A percentile compares a stretch with the other conserved stretches of the same genome.
phyloP scores from a whole-genome alignment of 768 basidiomycete genomes.

The Russula foetens region DNA sequence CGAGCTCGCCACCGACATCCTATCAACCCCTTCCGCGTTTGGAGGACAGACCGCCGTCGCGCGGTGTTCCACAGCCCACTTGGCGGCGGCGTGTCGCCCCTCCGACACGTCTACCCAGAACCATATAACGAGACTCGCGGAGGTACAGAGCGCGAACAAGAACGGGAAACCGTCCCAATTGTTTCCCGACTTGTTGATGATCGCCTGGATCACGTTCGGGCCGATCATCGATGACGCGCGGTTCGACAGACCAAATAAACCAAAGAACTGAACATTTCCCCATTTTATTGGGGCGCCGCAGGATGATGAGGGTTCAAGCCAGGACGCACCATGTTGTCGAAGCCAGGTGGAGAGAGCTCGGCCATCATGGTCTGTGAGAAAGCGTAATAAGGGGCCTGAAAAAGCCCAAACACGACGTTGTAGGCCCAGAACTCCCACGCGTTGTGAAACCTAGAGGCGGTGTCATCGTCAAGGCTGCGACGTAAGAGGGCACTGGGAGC shows the following conservation, averaged over 20 bases:
- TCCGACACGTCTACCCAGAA: constrained; percentile 40
- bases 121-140: constrained; percentile 71
- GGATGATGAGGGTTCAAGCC: too few species aligned
- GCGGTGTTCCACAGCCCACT: constrained; percentile 28
- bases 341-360: constrained; percentile 80
- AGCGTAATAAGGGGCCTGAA: constrained; percentile 84
- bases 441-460: constrained; percentile 47
- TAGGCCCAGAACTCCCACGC: constrained; percentile 88
- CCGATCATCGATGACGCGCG: constrained; percentile 84
- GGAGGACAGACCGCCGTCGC: not conserved
- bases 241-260: constrained; percentile 33
- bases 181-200: constrained; percentile 61
- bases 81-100: constrained; percentile 33
- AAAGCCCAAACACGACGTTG: constrained; percentile 70
- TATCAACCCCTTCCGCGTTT: not conserved
- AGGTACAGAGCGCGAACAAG: constrained; percentile 60
- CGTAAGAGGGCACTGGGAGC: not conserved
- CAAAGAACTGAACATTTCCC: constrained; percentile 55
- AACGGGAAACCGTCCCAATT: constrained; percentile 86
- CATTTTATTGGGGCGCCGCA: not conserved
- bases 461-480: not conserved
- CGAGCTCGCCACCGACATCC: not conserved
- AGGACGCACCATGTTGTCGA: constrained; percentile 60
- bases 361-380: constrained; percentile 87
- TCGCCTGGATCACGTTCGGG: constrained; percentile 77